Evolutionary conservation across 1,139 yeast genomes (phyloP).

Genomic region (Taphrina communis): DNA sequence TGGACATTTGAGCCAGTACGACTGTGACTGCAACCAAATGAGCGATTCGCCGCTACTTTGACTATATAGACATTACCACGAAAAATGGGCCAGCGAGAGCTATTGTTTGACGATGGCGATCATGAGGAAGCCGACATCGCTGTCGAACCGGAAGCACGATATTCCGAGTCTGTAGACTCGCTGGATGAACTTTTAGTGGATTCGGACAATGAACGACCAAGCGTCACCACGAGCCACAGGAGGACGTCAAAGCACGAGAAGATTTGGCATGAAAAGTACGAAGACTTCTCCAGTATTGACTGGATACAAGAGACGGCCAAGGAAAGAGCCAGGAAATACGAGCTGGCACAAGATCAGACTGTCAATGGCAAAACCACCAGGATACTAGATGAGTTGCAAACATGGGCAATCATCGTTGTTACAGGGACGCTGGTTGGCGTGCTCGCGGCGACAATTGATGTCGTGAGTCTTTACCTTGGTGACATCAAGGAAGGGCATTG

Average conservation of each 20-base stretch:
- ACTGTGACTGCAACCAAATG: background rate
- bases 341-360: slow-evolving; percentile 21
- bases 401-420: slow-evolving; percentile 23
- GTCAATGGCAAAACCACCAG: slow-evolving; percentile 26
- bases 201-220: background rate
- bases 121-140: slow-evolving; percentile 22
- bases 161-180: slow-evolving; percentile 18
- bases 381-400: slow-evolving; percentile 17
- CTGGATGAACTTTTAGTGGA: slow-evolving; percentile 20
- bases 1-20: background rate
- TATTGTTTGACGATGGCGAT: background rate
- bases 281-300: slow-evolving; percentile 23
- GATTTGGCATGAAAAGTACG: slow-evolving; percentile 14
- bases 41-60: background rate
- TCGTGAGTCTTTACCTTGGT: slow-evolving; percentile 21
- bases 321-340: slow-evolving; percentile 5
- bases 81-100: background rate
- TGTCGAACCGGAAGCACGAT: background rate
- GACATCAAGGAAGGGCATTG: slow-evolving; percentile 30
- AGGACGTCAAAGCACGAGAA: background rate
- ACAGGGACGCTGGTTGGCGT: slow-evolving; percentile 19
- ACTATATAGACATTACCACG: too few species aligned
- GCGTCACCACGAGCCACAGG: background rate
- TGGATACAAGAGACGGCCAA: slow-evolving; percentile 26
- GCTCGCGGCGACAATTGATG: slow-evolving; percentile 21